Evolutionary conservation across 495 filamentous ascomycete genomes (phyloP), one percentile per base, ranked within the genome.

Genomic region (Penicillium alfredii): DNA sequence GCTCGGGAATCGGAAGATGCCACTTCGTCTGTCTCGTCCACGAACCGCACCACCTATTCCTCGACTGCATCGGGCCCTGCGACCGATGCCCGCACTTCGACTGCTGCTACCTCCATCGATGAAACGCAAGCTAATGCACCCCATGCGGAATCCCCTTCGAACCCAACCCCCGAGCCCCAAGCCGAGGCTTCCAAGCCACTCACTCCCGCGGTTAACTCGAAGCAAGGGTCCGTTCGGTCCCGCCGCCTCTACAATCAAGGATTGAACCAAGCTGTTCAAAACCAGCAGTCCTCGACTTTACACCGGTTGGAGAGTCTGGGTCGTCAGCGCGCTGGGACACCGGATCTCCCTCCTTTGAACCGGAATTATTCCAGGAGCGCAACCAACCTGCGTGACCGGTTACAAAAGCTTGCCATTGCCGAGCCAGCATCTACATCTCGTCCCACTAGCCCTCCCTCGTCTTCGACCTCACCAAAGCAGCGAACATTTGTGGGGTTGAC

Each of bases 81-180:
- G 13, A 77, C 75, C 4, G 70, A 80, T 34, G 76, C 76, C 15
- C 79, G 86, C 8, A 78, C 74, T 9, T 96, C 92, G 1, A 95
- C 92, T 11, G 88, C 87, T 24, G 92, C 89, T 4, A 97, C 90
- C 4, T 98, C 92, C 0, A 69, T 94, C 36, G 78, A 82, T n/a
- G 95, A 89, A 9, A 79, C 86, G 36, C 69, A 68, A 8, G 66
- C 78, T 2, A 60, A 63, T 14, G 71, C 44, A 68, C 69, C 57
- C 51, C 74, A 44, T 44, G 48, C 51, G 22, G 50, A 52, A 27
- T 27, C 18, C n/a, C 28, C 30, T 12, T 30, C 36, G 4, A 35
- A 4, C 32, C 53, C 26, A 39, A 50, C n/a, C 53, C 59, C 22
- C 12, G 49, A 40, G 41, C 38, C 17, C 23, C 35, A 24, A 4